Evolutionary conservation across 1,284 basidiomycete genomes (phyloP), one percentile per base, ranked within the genome.

Genomic region (Xerocomus cyaneibrunnescens): DNA sequence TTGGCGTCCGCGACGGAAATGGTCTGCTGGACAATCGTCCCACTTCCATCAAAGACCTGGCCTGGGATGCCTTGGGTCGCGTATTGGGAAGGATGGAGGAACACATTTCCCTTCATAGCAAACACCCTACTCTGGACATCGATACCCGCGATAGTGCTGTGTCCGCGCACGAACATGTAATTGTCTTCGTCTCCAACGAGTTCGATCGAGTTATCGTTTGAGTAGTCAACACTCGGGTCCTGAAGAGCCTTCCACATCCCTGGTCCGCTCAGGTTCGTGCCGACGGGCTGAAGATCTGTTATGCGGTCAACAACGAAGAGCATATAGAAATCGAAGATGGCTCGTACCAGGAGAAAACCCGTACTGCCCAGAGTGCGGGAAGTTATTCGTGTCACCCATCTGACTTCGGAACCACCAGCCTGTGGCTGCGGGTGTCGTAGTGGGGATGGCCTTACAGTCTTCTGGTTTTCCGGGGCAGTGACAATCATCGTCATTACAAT

Each of bases 331-430:
- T 3, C 4, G 5, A 9, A 39, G 30, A 31, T 14, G 16, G 10
- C 5, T 36, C 37, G 1, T 19, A 59, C 57, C 57, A 3, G 53
- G 57, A 23, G 47, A 35, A 25, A 7, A 17, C 2, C 57, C 54
- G 14, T 9, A 30, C 1, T 23, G 17, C 3, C 14, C 40, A 17
- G 30, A 4, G 10, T 41, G 53, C 12, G 57, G 57, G 49, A 52
- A 59, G 16, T 37, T 38, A 17, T 57, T 57, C 0, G n/a, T 28
- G 35, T 59, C 48, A 5, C 3, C 12, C 34, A 40, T 1, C 0
- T 3, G 1, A 9, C 45, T 17, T 21, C 57, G 22, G 47, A 51
- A 59, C 57, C 57, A 57, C 56, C 56, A 57, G 3, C 52, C 52
- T 0, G 52, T 54, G 16, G 56, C 48, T 16, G 44, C 44, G 8